Base-by-base conservation (phyloP, 164 flowering plant species). In the Macadamia integrifolia region DNA sequence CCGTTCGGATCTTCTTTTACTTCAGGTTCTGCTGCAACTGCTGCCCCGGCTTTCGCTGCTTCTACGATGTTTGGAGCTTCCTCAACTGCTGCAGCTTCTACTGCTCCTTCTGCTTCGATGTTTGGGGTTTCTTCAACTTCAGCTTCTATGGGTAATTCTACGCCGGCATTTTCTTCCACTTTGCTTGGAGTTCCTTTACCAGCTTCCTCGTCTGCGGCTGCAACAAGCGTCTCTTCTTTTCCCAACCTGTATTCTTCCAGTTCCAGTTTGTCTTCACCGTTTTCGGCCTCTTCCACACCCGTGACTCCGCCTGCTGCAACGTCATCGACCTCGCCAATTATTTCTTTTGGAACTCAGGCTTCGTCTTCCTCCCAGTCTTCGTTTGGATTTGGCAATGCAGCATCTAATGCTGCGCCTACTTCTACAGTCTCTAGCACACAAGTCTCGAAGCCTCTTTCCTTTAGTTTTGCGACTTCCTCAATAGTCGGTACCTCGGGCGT, bases 331-430 rank as follows among this genome's bases (percentile, higher is more conserved):
- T 58, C 80, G 12, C 65, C 83, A 6, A 50, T 69, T 55, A 80
- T 83, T 67, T 85, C 91, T 40, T 83, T 80, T 62, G 88, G 77
- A 13, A 74, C 82, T 50, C 73, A 78, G 3, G 32, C 78, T 5
- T 49, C 80, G 18, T 74, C 83, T 30, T 65, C 74, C 31, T 68
- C 75, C 42, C 78, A 72, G 68, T 30, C 76, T 42, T 61, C 85
- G 6, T 67, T 75, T 46, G 77, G 78, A 9, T 75, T 77, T 30
- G 62, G 71, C 52, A 70, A 40, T 66, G 67, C 74, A 6, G 68
- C 79, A 44, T 64, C 76, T 44, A 8, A 46, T 58, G 40, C 72
- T 66, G 63, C 78, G 43, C 9, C 77, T 12, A 48, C 79, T 0
- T 60, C 72, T 7, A 30, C 77, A 10, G 55, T 70, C 17, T 56